phyloP scores from a whole-genome alignment of 2,329 filamentous ascomycete genomes.

The Cladosporium sp. region DNA sequence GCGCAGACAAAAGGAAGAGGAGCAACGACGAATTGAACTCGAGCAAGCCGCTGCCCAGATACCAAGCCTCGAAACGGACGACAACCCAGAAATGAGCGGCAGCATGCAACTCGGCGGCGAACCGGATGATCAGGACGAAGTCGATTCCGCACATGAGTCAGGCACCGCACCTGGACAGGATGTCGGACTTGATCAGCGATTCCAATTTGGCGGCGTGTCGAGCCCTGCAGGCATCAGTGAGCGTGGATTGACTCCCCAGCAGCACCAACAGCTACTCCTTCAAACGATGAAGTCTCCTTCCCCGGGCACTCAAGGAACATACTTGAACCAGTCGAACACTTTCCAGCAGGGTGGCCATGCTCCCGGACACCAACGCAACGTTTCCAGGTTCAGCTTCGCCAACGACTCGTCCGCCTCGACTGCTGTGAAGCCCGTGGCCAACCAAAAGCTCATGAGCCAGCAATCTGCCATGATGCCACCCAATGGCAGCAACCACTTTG shows the following conservation, averaged over 20 bases:
- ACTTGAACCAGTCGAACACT: slow-evolving; percentile 44
- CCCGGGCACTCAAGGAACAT: slow-evolving; percentile 44
- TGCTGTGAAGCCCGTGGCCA: slow-evolving; percentile 74
- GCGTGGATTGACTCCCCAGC: slow-evolving; percentile 78
- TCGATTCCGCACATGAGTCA: slow-evolving; percentile 61
- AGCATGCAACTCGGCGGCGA: slow-evolving; percentile 91
- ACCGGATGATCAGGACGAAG: slow-evolving; percentile 71
- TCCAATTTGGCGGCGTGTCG: slow-evolving; percentile 41
- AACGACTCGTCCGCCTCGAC: slow-evolving; percentile 67
- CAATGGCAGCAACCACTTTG: slow-evolving; percentile 46
- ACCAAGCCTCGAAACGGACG: slow-evolving; percentile 61
- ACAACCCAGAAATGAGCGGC: slow-evolving; percentile 72
- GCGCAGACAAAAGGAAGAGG: slow-evolving; percentile 66
- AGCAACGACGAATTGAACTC: slow-evolving; percentile 55
- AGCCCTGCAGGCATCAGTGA: slow-evolving; percentile 63
- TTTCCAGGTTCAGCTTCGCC: slow-evolving; percentile 84
- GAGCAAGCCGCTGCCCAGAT: slow-evolving; percentile 53
- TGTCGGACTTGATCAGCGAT: slow-evolving; percentile 34
- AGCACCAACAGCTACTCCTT: slow-evolving; percentile 68
- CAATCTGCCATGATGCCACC: slow-evolving; percentile 82
- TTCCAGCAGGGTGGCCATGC: slow-evolving; percentile 52
- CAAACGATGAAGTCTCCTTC: slow-evolving; percentile 55
- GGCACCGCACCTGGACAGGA: slow-evolving; percentile 66
- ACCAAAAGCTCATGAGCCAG: slow-evolving; percentile 78
- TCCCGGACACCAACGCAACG: slow-evolving; percentile 74